phyloP scores from a whole-genome alignment of 345 rosid genomes.

The Microcos paniculata region DNA sequence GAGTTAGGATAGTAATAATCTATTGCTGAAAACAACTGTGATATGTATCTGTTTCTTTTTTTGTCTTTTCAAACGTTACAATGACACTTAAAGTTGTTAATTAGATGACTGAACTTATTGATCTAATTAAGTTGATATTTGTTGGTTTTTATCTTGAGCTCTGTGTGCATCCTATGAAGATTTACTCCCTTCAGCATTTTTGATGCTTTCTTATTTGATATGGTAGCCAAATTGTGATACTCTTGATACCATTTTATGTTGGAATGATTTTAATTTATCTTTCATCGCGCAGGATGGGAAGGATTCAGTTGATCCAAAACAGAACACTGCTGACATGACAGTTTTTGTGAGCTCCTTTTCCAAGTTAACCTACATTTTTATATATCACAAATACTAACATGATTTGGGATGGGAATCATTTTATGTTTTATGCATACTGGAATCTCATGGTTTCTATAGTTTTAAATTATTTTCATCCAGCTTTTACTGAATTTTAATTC shows the following conservation, averaged over 20 bases:
- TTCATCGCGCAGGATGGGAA: constrained; percentile 46
- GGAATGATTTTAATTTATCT: not conserved
- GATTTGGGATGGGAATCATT: too few relatives aligned
- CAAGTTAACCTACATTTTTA: not conserved
- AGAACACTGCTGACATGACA: constrained; percentile 60
- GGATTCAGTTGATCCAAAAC: constrained; percentile 51
- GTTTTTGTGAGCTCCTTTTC: constrained; percentile 44
- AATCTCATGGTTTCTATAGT: not conserved
- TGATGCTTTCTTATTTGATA: not conserved
- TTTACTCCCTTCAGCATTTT: not conserved
- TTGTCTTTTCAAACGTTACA: too few relatives aligned
- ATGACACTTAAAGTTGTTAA: not conserved
- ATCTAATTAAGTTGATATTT: not conserved
- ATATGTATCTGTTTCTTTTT: not conserved
- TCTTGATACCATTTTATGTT: not conserved
- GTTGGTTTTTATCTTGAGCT: not conserved
- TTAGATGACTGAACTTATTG: not conserved
- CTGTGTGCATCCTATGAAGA: not conserved
- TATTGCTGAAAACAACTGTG: not conserved
- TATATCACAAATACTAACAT: not conserved
- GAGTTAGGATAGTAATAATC: not conserved
- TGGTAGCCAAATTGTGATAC: not conserved
- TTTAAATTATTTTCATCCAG: constrained; percentile 3
- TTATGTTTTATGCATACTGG: not conserved
- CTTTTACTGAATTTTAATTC: constrained; percentile 11